These are phyloP conservation scores for Aspergillus novoparasiticus DNA, from an alignment of 2,329 filamentous ascomycete species.

Conservation along the genomic window DNA sequence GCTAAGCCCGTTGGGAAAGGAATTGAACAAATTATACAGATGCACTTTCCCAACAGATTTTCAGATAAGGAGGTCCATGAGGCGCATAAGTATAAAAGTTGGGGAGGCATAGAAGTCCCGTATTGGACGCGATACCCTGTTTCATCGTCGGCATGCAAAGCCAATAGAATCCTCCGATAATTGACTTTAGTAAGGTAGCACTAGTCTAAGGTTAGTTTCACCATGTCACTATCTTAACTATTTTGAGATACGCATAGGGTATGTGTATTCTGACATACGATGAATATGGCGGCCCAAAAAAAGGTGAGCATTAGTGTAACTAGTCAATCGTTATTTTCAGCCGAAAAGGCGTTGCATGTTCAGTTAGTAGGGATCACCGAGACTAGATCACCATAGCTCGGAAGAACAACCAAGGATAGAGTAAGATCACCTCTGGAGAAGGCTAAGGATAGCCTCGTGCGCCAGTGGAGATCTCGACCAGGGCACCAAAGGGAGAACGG, in stretches of 20 bases:
- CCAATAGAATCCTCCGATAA: background rate
- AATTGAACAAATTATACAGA: background rate
- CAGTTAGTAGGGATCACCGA: background rate
- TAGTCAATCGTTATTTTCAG: background rate
- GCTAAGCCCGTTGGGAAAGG: background rate
- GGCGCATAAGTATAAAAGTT: background rate
- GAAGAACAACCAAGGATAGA: background rate
- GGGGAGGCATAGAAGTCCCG: background rate
- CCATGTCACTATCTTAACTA: fast-evolving
- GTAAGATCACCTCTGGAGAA: background rate
- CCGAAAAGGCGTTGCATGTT: background rate
- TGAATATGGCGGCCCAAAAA: background rate
- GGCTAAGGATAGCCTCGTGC: background rate
- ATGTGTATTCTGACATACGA: background rate
- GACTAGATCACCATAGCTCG: background rate
- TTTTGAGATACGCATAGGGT: background rate
- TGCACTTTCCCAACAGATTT: background rate
- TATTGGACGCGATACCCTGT: background rate
- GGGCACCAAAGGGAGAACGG: background rate
- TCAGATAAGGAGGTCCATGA: background rate
- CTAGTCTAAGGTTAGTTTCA: background rate
- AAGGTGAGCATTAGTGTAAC: background rate
- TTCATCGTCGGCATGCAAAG: background rate
- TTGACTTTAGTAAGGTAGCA: background rate
- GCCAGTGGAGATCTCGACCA: background rate